Evolutionary conservation across 2,329 filamentous ascomycete species (phyloP).

Genomic region (Furcasterigmium furcatum): DNA sequence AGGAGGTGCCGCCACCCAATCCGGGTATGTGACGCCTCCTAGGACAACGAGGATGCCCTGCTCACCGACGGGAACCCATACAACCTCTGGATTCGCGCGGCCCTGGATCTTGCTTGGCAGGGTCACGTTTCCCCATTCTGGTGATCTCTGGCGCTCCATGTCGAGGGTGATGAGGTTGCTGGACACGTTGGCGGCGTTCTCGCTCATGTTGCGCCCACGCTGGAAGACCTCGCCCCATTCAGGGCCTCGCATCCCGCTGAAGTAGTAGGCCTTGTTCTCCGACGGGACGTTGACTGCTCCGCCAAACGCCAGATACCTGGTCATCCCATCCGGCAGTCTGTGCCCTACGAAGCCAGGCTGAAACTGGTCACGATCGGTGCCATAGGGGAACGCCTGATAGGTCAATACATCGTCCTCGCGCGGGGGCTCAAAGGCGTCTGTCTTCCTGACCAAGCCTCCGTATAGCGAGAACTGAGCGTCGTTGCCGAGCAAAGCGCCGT

Average conservation of each 20-base stretch:
- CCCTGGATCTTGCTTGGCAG: conserved; percentile 46
- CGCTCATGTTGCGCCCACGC: conserved; percentile 23
- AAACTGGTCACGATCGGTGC: conserved; percentile 15
- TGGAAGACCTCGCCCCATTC: conserved; percentile 46
- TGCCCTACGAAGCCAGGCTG: conserved; percentile 42
- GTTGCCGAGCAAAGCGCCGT: conserved; percentile 65
- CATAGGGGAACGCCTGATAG: conserved; percentile 54
- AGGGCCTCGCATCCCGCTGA: conserved; percentile 57
- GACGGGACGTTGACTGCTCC: conserved; percentile 63
- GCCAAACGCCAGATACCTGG: conserved; percentile 62
- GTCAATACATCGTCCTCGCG: conserved; percentile 37
- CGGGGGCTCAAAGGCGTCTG: conserved; percentile 31
- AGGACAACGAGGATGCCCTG: conserved; percentile 75
- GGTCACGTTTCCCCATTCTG: conserved; percentile 55
- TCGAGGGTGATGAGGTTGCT: conserved; percentile 59
- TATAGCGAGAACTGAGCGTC: conserved; percentile 61
- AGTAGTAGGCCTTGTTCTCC: conserved; percentile 70
- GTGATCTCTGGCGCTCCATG: conserved; percentile 45
- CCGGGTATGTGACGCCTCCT: conserved; percentile 66
- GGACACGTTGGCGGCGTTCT: conserved; percentile 43
- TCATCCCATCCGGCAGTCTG: conserved; percentile 43
- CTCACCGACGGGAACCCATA: conserved; percentile 75
- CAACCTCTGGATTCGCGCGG: conserved; percentile 61
- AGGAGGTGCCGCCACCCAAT: conserved; percentile 29
- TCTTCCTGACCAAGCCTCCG: conserved; percentile 48